Conservation (phyloP, 2,329 filamentous ascomycete genomes). For the Ramularia collo-cygni region DNA sequence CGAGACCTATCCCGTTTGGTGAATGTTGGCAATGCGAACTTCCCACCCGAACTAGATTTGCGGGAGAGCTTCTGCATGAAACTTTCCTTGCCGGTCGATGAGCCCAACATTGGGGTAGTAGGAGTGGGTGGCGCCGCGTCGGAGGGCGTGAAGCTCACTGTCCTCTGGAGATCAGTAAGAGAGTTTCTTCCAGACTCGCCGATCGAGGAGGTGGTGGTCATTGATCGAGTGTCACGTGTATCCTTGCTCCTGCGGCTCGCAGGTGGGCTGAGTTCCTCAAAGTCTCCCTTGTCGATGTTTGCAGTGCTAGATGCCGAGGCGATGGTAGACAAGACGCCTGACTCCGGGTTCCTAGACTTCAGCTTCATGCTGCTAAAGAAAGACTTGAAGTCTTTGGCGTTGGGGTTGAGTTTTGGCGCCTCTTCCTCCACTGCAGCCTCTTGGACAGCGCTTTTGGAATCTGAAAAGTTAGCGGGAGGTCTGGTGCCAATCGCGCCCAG, state of each 20-base stretch:
- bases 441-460: constrained; percentile 15
- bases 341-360: constrained; percentile 26
- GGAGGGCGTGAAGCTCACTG: constrained; percentile 32
- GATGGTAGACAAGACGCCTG: constrained; percentile 2
- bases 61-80: constrained; percentile 46
- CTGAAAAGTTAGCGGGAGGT: constrained; percentile 33
- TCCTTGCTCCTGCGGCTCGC: constrained; percentile 37
- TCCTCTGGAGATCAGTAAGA: constrained; percentile 22
- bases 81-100: constrained; percentile 35
- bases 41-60: constrained; percentile 38
- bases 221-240: constrained; percentile 37
- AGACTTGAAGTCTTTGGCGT: constrained; percentile 79
- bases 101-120: constrained; percentile 28
- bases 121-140: constrained; percentile 28
- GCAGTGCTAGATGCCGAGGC: constrained; percentile 17
- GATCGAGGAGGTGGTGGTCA: constrained; percentile 28
- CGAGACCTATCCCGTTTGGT: constrained; percentile 33
- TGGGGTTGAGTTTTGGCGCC: constrained; percentile 65
- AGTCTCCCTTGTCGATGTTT: constrained; percentile 19
- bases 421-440: constrained; percentile 9
- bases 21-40: constrained; percentile 36
- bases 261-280: constrained; percentile 29
- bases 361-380: constrained; percentile 47
- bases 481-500: constrained; percentile 69
- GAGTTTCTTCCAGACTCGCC: constrained; percentile 25